Conservation (phyloP, 2,329 filamentous ascomycete genomes). For the Penicillium decumbens region DNA sequence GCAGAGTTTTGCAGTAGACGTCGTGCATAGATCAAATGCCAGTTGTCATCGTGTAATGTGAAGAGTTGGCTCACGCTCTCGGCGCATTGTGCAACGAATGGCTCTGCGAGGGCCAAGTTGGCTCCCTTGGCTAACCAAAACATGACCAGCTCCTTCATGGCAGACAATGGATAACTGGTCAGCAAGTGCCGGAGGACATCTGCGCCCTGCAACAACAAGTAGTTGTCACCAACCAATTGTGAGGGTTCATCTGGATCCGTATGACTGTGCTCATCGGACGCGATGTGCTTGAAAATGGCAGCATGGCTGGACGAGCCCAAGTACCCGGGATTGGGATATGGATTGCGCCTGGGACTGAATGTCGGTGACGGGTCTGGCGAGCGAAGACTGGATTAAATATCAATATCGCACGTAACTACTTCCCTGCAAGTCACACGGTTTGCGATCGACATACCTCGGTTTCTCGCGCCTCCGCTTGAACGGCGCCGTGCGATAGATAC, state of each 20-base stretch:
- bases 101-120: conserved; percentile 25
- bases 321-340: conserved; percentile 29
- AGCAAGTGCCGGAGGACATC: conserved; percentile 24
- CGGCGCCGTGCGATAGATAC: conserved; percentile 26
- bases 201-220: conserved; percentile 23
- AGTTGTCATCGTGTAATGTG: conserved; percentile 19
- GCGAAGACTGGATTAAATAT: conserved; percentile 6
- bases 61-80: conserved; percentile 24
- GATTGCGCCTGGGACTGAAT: conserved; percentile 21
- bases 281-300: conserved; percentile 29
- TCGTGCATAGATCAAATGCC: conserved; percentile 24
- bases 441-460: conserved; percentile 11
- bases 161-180: conserved; percentile 16
- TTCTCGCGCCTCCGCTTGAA: conserved; percentile 25
- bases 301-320: conserved; percentile 28
- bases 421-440: not conserved
- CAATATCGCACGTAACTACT: not conserved
- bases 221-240: conserved; percentile 20
- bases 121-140: conserved; percentile 26
- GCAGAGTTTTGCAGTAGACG: conserved; percentile 22
- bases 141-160: conserved; percentile 23
- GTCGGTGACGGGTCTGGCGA: conserved; percentile 19
- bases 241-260: conserved; percentile 4
- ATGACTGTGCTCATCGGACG: conserved; percentile 13
- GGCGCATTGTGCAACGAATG: conserved; percentile 22